Base-by-base conservation (phyloP, 495 filamentous ascomycete species). In the Tricharina praecox region DNA sequence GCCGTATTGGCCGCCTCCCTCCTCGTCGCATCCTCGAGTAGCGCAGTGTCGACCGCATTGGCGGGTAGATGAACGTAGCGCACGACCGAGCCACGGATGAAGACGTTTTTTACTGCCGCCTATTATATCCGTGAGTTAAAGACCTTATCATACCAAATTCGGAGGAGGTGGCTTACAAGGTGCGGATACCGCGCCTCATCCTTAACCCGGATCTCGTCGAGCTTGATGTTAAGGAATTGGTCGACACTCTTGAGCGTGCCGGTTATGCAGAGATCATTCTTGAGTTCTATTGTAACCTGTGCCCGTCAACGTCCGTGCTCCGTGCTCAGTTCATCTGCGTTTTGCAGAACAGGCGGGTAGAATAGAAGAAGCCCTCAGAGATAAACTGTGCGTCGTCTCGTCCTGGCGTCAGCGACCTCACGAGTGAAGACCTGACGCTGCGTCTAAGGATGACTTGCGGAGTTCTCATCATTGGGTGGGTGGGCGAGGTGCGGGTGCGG, bases 171-270 rank as follows among this genome's bases (percentile, higher is more conserved):
- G 64, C 76, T 46, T 56, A 85, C 82, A 60, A 97, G 64, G 63
- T 96, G 90, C 19, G 90, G 92, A 59, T 92, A 96, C 62, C 83
- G 83, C 56, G 82, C 64, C 63, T 96, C 82, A 42, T 97, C 90
- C 24, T 92, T 68, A 13, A 94, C 86, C 53, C 77, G 72, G 53
- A 96, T 86, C 61, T 95, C 82, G 61, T 97, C 88, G 30, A 96
- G 75, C 68, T 96, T 96, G 69, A 97, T 96, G 68, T 97, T 97
- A 53, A 97, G 77, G 66, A 86, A 97, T 64, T 96, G 92, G 64
- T 97, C 90, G 53, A 97, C 90, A 53, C 80, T 87, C 69, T 95
- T 96, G 51, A 97, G 74, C 18, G 77, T 87, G 50, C 90, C 90
- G 50, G 81, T 80, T 63, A 97, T 93, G 56, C 82, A 81, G 53